A percentile compares a stretch with the other conserved stretches of the same genome.
Conservation (phyloP, 2,329 filamentous ascomycete genomes). For the Diaporthe helianthi region DNA sequence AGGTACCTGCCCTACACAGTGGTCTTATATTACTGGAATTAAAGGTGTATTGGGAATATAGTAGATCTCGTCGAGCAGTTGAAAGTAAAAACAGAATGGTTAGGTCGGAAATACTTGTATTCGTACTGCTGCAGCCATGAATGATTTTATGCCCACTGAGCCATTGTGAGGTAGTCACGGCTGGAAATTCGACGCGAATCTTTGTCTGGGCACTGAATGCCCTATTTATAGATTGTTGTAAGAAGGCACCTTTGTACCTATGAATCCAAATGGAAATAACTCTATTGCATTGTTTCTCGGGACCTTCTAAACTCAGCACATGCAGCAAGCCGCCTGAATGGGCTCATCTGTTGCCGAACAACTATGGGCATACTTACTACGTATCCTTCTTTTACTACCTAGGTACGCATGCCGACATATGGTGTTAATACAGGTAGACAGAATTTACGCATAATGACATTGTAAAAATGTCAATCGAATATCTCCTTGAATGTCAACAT, state of each 20-base stretch:
- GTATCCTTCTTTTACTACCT: no score
- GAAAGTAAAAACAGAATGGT: neutral
- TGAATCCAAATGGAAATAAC: no score
- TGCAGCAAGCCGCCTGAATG: neutral
- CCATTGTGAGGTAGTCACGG: neutral
- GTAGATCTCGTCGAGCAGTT: neutral
- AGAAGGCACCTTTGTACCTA: neutral
- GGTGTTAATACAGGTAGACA: no score
- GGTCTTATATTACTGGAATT: neutral
- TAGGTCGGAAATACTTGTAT: neutral
- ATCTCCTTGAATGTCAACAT: no score
- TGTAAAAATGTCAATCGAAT: no score
- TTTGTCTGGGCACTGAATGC: neutral
- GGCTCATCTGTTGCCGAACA: neutral
- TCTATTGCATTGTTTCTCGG: neutral
- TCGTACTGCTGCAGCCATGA: rapidly evolving
- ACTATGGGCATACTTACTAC: neutral
- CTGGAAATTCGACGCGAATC: no score
- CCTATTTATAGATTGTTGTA: neutral
- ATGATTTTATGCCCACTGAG: neutral
- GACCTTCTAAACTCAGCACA: neutral
- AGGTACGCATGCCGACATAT: no score
- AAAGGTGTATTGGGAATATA: neutral
- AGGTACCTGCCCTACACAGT: neutral
- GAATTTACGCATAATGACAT: no score